Percentiles rank a stretch among this genome's conserved stretches.
Conservation (phyloP, 257 asterid genomes). For the Rhazya stricta region DNA sequence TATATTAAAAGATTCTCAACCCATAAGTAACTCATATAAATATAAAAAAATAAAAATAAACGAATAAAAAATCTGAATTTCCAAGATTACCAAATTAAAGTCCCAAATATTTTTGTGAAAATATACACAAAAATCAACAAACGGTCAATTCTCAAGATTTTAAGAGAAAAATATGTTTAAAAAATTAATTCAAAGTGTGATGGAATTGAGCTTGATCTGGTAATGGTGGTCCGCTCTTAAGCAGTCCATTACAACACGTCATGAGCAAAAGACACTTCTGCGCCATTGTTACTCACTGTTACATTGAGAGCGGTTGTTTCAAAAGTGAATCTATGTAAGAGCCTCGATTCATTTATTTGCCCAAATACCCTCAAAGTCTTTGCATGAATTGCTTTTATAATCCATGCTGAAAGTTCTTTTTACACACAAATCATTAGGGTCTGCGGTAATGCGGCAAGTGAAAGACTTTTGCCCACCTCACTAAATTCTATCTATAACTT, state of each 20-base stretch:
- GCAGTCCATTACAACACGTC: slow-evolving; percentile 6
- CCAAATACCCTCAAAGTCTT: background rate
- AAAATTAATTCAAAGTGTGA: background rate
- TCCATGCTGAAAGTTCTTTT: slow-evolving; percentile 1
- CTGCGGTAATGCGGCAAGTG: background rate
- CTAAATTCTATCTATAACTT: too few relatives aligned
- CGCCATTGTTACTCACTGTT: slow-evolving; percentile 12
- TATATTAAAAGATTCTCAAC: too few relatives aligned
- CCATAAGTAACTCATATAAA: too few relatives aligned
- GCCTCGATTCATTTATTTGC: background rate
- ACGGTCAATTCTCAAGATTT: background rate
- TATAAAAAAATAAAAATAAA: too few relatives aligned
- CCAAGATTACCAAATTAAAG: too few relatives aligned
- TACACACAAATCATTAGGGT: background rate
- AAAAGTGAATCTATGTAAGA: background rate
- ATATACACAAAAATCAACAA: background rate
- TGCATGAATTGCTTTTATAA: background rate
- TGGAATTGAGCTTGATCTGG: background rate
- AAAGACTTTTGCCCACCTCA: too few relatives aligned
- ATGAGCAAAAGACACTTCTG: slow-evolving; percentile 9
- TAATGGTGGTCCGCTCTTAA: background rate
- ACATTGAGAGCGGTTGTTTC: slow-evolving; percentile 3
- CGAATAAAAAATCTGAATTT: too few relatives aligned
- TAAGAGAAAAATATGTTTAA: too few relatives aligned
- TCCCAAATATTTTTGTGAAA: too few relatives aligned